These are phyloP conservation scores for Phellopilus nigrolimitatus DNA, from an alignment of 1,284 basidiomycete genomes.

Conservation along the genomic window DNA sequence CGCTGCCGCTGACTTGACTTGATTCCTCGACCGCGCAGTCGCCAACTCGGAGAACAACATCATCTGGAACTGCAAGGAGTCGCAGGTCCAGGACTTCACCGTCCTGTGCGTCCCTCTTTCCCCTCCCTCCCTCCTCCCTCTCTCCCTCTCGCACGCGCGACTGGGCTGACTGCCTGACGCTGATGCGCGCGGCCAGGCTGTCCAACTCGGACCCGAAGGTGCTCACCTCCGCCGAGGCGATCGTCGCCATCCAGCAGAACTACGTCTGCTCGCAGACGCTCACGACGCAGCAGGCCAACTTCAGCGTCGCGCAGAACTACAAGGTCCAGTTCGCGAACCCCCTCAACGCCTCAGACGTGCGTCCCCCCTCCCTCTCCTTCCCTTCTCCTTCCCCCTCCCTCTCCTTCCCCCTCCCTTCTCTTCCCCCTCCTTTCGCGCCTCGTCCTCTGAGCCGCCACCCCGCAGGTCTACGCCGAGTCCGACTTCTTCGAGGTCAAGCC, in stretches of 20 bases:
- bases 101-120: slow-evolving; percentile 33
- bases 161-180: neutral
- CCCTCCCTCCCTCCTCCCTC: neutral
- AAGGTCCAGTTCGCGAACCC: slow-evolving; percentile 52
- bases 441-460: neutral
- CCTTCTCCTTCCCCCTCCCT: slow-evolving; percentile 5
- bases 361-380: slow-evolving; percentile 20
- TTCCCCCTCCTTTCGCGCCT: too few species aligned
- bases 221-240: slow-evolving; percentile 32
- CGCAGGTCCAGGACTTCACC: slow-evolving; percentile 34
- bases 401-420: neutral
- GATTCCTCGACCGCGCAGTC: slow-evolving; percentile 25
- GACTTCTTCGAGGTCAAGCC: slow-evolving; percentile 65
- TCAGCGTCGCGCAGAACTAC: slow-evolving; percentile 46
- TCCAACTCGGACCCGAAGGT: slow-evolving; percentile 35
- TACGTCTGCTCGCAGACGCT: slow-evolving; percentile 57
- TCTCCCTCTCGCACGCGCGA: slow-evolving; percentile 4
- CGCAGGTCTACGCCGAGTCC: slow-evolving; percentile 58
- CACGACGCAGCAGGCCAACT: slow-evolving; percentile 41
- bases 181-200: slow-evolving; percentile 29
- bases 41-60: slow-evolving; percentile 35
- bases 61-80: slow-evolving; percentile 37
- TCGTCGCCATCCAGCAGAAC: slow-evolving; percentile 49
- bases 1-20: neutral
- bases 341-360: slow-evolving; percentile 53